Base-by-base conservation (phyloP, 1,284 basidiomycete genomes). In the Coniophora puteana region DNA sequence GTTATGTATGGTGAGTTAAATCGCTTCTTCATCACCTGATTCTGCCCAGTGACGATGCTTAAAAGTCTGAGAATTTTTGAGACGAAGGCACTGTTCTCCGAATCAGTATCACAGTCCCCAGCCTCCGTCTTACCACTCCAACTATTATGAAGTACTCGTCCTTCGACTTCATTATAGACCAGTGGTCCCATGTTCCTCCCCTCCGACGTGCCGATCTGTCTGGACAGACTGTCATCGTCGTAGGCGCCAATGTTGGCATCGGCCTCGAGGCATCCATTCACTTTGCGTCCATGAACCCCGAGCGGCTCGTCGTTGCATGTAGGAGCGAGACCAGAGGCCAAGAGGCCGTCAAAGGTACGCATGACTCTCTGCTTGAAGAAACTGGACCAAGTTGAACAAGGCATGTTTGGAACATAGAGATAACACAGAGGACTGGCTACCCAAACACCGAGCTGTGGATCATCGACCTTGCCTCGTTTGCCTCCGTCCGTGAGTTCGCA, bases 381-480 rank as follows among this genome's bases (percentile, higher is more conserved):
- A 20, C 12, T 4, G 8, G 26, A 16, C 20, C n/a, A 8, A 22
- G n/a, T n/a, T n/a, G n/a, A n/a, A n/a, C n/a, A n/a, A n/a, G n/a
- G n/a, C n/a, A n/a, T n/a, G n/a, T n/a, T 12, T 5, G 14, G 18
- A 27, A 16, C n/a, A 25, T 31, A 68, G 61, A 51, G 13, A 44
- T 66, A 18, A 40, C 55, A 41, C 38, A 45, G 17, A 48, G 49
- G 16, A 63, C 60, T 2, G 53, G 54, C 10, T 63, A 46, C 43
- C 41, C 44, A 8, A 44, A 41, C n/a, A 49, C 47, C 2, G 59
- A 66, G 30, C 18, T 56, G 10, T 51, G 52, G 36, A 40, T 54
- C 13, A 22, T 68, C 27, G 66, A 67, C 39, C 51, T 65, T 11
- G 41, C 48, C 1, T 45, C 41, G 23, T 65, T 64, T 33, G 38